Evolutionary conservation across 2,329 filamentous ascomycete genomes (phyloP).

Genomic region (Calonectria montana): DNA sequence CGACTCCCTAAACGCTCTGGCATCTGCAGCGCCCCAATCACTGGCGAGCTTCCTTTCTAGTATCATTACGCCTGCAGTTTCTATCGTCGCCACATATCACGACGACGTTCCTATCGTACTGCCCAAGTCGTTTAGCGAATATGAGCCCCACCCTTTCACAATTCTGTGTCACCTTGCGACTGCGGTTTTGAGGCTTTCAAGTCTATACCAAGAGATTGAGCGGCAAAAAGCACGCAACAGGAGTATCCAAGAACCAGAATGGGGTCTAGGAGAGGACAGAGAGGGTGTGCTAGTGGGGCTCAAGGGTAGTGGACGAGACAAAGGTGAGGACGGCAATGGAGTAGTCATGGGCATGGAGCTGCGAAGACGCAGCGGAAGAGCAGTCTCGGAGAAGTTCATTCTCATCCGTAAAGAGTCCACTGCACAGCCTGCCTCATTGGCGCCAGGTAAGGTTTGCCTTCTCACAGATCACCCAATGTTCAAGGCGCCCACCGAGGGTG

Average conservation of each 20-base stretch:
- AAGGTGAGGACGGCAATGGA: slow-evolving; percentile 47
- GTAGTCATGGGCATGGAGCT: slow-evolving; percentile 90
- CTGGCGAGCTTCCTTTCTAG: slow-evolving; percentile 77
- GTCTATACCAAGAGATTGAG: slow-evolving; percentile 79
- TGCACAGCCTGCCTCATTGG: slow-evolving; percentile 22
- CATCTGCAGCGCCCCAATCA: slow-evolving; percentile 63
- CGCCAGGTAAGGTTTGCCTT: slow-evolving; percentile 60
- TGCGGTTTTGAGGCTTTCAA: slow-evolving; percentile 79
- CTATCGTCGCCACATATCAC: slow-evolving; percentile 85
- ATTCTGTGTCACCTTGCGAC: slow-evolving; percentile 89
- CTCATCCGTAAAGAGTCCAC: slow-evolving; percentile 48
- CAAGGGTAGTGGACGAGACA: slow-evolving; percentile 58
- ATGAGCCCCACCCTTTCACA: slow-evolving; percentile 76
- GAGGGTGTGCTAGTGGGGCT: slow-evolving; percentile 84
- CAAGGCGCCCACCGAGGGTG: slow-evolving; percentile 54
- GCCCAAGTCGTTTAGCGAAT: slow-evolving; percentile 58
- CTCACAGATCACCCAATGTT: slow-evolving; percentile 84
- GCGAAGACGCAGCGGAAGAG: slow-evolving; percentile 82
- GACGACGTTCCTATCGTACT: slow-evolving; percentile 75
- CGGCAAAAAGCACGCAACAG: slow-evolving; percentile 81
- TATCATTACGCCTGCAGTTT: slow-evolving; percentile 73
- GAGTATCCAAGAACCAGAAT: slow-evolving; percentile 79
- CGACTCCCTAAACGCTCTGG: slow-evolving; percentile 80
- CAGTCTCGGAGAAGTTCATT: slow-evolving; percentile 76
- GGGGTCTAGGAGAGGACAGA: slow-evolving; percentile 80